Conservation (phyloP, 2,329 filamentous ascomycete genomes). For the Ceratocystis albifundus region DNA sequence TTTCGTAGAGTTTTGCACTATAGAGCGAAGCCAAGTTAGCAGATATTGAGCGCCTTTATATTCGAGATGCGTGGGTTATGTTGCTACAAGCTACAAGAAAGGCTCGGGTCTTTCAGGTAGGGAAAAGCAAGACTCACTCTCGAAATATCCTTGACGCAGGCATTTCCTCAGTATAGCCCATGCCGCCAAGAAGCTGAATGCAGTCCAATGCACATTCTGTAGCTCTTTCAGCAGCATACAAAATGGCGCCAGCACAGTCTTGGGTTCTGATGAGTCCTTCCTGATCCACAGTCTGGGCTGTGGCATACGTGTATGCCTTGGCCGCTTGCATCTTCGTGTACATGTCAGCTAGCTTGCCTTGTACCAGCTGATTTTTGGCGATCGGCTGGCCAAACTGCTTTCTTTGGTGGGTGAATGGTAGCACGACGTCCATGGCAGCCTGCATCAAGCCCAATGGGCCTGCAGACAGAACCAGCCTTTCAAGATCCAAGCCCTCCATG, state of each 20-base stretch:
- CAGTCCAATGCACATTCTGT: slow-evolving; percentile 79
- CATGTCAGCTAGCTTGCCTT: slow-evolving; percentile 92
- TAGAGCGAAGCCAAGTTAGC: slow-evolving; percentile 28
- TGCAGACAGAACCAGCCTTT: slow-evolving; percentile 80
- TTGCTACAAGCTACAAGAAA: background rate
- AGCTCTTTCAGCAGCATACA: slow-evolving; percentile 84
- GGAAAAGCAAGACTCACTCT: slow-evolving; percentile 39
- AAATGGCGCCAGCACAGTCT: slow-evolving; percentile 86
- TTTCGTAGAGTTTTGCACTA: slow-evolving; percentile 75
- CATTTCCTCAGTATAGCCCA: slow-evolving; percentile 94
- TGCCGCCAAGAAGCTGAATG: slow-evolving; percentile 86
- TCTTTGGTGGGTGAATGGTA: slow-evolving; percentile 81
- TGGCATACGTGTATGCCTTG: slow-evolving; percentile 75
- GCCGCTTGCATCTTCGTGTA: slow-evolving; percentile 84
- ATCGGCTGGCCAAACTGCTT: slow-evolving; percentile 82
- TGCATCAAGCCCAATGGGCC: slow-evolving; percentile 94
- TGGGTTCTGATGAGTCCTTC: slow-evolving; percentile 62
- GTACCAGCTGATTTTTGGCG: slow-evolving; percentile 83
- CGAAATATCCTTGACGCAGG: slow-evolving; percentile 73
- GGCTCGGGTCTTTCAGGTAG: background rate
- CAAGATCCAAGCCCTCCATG: slow-evolving; percentile 92
- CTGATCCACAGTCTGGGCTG: slow-evolving; percentile 71
- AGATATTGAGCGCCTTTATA: background rate
- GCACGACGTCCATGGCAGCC: slow-evolving; percentile 60
- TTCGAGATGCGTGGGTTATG: no score